These are phyloP conservation scores for Miscanthus sacchariflorus DNA, from an alignment of 202 grass and related monocot genomes.

Conservation along the genomic window DNA sequence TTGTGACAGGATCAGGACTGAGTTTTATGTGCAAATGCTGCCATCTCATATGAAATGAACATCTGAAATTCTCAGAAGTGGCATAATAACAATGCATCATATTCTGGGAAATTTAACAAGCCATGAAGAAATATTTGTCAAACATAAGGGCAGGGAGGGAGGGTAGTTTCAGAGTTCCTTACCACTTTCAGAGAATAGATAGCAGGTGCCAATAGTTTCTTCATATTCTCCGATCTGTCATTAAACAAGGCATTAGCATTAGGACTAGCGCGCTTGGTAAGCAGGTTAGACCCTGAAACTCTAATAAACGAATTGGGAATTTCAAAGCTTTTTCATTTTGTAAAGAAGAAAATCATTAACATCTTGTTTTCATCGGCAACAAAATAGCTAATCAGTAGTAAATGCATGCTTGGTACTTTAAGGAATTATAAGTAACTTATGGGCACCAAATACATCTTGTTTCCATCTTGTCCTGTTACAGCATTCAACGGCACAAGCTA, in stretches of 20 bases:
- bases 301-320: neutral
- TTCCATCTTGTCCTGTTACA: neutral
- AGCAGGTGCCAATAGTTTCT: conserved; percentile 79
- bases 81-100: neutral
- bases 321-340: neutral
- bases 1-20: neutral
- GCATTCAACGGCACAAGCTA: neutral
- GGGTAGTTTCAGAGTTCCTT: neutral
- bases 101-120: conserved; percentile 17
- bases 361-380: neutral
- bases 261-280: neutral
- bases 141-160: neutral
- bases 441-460: neutral
- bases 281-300: neutral
- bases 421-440: neutral
- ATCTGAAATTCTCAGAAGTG: neutral
- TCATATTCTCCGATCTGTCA: conserved; percentile 80
- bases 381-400: conserved; percentile 18
- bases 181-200: conserved; percentile 75
- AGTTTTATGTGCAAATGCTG: neutral
- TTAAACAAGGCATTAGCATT: conserved; percentile 43
- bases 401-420: neutral
- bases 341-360: neutral
- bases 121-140: neutral
- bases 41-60: conserved; percentile 13